Base-by-base conservation (phyloP, 2,329 filamentous ascomycete genomes). In the Diaporthe citriasiana region DNA sequence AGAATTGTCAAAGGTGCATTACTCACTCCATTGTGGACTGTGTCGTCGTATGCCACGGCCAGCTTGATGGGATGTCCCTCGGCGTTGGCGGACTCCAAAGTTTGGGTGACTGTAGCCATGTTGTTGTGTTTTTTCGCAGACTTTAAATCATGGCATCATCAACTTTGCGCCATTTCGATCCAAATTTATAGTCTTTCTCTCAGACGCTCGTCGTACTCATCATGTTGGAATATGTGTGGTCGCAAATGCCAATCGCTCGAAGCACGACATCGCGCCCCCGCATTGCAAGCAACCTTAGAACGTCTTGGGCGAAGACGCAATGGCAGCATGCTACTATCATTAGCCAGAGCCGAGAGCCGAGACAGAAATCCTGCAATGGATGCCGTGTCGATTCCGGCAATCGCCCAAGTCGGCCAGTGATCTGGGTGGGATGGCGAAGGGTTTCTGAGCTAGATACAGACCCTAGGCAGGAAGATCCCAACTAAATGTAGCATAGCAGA, bases 221-320 rank as follows among this genome's bases (percentile, higher is more conserved):
- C 25, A 19, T 53, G 0, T 13, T 66, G 45, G 4, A 7, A 9
- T 22, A 33, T 27, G 13, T 13, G 33, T 27, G n/a, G 33, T 68
- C 13, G 13, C 10, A 27, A 17, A 27, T n/a, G 63, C 30, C n/a
- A 47, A 38, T 33, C 19, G 30, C 45, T 22, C 6, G 4, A 40
- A 68, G 47, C 63, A 68, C 63, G 63, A 68, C 63, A 69, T 69
- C 22, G 33, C 30, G 50, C 47, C 65, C 65, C 47, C 65, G 65
- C 65, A 69, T 69, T 69, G 65, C 65, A 69, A 51, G 33, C 65
- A 30, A 22, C 45, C 33, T 53, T 68, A 53, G 63, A 53, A 68
- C 63, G n/a, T 19, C 45, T 68, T 68, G 63, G 45, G 53, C 13
- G 63, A 68, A 68, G 63, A 25, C 47, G 63, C 47, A 68, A 68